Base-by-base conservation (phyloP, 495 filamentous ascomycete genomes). In the Podospora didyma region DNA sequence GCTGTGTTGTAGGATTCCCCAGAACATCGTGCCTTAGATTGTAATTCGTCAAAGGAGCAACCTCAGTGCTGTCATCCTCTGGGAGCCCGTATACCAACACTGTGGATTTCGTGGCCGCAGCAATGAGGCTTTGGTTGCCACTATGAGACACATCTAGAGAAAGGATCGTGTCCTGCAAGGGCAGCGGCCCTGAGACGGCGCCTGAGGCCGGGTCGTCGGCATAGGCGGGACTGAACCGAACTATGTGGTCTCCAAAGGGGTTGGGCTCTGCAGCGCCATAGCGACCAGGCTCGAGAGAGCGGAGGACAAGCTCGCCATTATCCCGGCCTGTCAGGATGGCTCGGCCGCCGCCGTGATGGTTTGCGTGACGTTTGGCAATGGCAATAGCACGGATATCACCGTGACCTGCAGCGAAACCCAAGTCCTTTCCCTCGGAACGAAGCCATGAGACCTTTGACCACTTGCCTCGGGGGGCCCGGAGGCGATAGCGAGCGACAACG, bases 311-410 rank as follows among this genome's bases (percentile, higher is more conserved):
- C 16, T 69, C 59, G 2, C 77, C 75, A 49, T 71, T 73, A n/a
- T 75, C 73, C 31, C 77, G 65, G 19, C 77, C 75, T 0, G 70
- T 67, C 2, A 78, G 23, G 0, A 75, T 60, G 31, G 65, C 66
- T 9, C 60, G 61, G 0, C 57, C 57, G n/a, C 59, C 57, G n/a
- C 59, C 46, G 12, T 57, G 61, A 22, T 59, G 56, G 16, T 57
- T 58, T 16, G 41, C 53, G 12, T 12, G 34, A 9, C 60, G 54
- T 41, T 61, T 65, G 2, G 77, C 50, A 14, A 78, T 65, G 2
- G 59, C 59, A 12, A 79, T 54, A 2, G 68, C 63, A 1, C 64
- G 74, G 11, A 77, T 61, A 46, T 79, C 77, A 47, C 73, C 77
- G 48, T 64, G 68, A 2, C 75, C 75, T 1, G 63, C 54, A 28